phyloP scores from a whole-genome alignment of 805 yeast genomes.

The Lipomyces oligophaga region DNA sequence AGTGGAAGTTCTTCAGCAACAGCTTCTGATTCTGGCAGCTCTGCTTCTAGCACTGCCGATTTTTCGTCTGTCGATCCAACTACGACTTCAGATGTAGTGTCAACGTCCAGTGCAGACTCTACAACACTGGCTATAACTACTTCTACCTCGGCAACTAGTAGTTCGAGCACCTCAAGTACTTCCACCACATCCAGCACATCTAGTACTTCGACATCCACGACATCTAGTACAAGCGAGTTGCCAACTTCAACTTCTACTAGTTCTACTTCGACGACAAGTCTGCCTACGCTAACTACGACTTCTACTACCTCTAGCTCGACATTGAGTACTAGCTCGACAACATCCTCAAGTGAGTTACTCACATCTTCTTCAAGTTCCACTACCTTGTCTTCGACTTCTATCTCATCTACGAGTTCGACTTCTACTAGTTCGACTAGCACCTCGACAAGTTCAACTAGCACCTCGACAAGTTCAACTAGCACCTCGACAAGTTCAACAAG shows the following conservation, averaged over 20 bases:
- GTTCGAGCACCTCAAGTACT: neutral
- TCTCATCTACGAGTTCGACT: constrained; percentile 1
- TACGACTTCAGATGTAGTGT: neutral
- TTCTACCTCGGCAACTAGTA: neutral
- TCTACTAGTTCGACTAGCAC: neutral
- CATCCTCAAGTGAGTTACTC: too few species aligned
- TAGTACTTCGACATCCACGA: constrained; percentile 1
- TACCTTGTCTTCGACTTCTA: constrained; percentile 3
- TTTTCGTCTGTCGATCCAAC: neutral
- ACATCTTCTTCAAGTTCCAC: constrained; percentile 2
- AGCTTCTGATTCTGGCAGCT: neutral
- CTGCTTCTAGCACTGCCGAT: neutral
- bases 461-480: constrained; percentile 1
- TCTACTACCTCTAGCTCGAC: constrained; percentile 2
- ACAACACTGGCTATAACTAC: neutral
- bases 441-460: neutral
- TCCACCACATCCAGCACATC: constrained; percentile 4
- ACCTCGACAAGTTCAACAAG: neutral
- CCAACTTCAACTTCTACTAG: neutral
- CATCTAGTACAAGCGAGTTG: neutral
- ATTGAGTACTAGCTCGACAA: neutral
- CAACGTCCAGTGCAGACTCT: neutral
- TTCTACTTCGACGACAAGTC: neutral
- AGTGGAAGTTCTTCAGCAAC: neutral
- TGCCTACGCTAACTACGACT: neutral